Base-by-base conservation (phyloP, 306 rosid genomes). In the Cicer chorassanicum region DNA sequence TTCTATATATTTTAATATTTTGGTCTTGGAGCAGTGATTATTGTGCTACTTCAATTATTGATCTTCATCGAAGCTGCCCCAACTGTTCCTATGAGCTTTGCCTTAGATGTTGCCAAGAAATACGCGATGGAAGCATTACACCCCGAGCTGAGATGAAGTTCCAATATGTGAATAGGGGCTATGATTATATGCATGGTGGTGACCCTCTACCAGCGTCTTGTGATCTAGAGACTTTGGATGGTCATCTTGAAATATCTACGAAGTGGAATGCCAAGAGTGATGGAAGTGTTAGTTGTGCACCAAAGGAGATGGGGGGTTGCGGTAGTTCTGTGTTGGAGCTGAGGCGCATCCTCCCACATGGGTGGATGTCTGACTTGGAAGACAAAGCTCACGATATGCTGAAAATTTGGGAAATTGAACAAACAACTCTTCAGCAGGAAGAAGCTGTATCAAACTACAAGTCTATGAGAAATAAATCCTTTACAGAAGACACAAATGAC, bases 21-120 rank as follows among this genome's bases (percentile, higher is more conserved):
- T 70, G 49, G 61, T 78, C 60, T 68, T 85, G 84, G 85, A 78
- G 75, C 82, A 91, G 97, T 80, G 77, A 91, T 67, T 86, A 84
- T 66, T 91, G 97, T 86, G 97, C 95, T 65, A 92, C 96, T 75
- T 92, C 97, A 84, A 92, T 92, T 55, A 50, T 82, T 65, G 95
- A 91, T 55, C 84, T 91, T 53, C 92, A 91, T 73, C 82, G 92
- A 74, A 89, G 88, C 87, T 91, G 97, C 82, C 88, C 91, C 56
- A 59, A 74, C 16, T 91, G 95, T 81, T 80, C 83, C 24, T 91
- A 78, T 76, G 95, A 91, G 78, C 87, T 91, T 60, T 91, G 97
- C 77, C 91, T 89, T 14, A 67, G 62, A 69, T 91, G 97, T 74
- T 91, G 97, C 73, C 85, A 38, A 76, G 97, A 91, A 79, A 57